A percentile compares a stretch with the other conserved stretches of the same genome.
phyloP scores from a whole-genome alignment of 768 basidiomycete genomes.

The Filobasidium floriforme region DNA sequence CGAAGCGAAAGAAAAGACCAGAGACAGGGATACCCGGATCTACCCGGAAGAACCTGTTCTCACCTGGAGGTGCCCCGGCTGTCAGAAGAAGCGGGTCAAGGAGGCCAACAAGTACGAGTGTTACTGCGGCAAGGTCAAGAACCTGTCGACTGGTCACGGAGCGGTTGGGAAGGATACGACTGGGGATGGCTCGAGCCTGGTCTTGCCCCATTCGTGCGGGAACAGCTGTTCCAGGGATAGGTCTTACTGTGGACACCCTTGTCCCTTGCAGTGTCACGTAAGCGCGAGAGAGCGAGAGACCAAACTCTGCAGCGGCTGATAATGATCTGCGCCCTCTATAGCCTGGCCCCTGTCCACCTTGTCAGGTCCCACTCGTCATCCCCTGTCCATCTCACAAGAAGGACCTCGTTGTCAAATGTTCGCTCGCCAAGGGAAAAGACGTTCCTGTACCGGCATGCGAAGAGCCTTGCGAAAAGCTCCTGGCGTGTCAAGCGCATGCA shows the following conservation, averaged over 20 bases:
- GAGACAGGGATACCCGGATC: constrained; percentile 17
- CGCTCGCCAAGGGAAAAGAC: constrained; percentile 32
- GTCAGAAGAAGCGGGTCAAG: constrained; percentile 66
- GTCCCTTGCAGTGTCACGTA: constrained; percentile 52
- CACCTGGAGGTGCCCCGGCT: constrained; percentile 84
- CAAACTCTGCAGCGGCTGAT: not conserved
- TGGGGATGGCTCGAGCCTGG: constrained; percentile 14
- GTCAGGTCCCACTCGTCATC: constrained; percentile 67
- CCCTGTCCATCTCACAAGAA: constrained; percentile 70
- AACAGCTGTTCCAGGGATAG: constrained; percentile 41
- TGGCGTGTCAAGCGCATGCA: constrained; percentile 50
- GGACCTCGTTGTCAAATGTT: constrained; percentile 49
- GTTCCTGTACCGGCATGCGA: constrained; percentile 36
- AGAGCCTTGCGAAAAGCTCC: constrained; percentile 55
- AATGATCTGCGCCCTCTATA: not conserved
- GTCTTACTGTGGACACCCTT: constrained; percentile 64
- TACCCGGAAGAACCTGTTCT: constrained; percentile 54
- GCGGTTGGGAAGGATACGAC: constrained; percentile 45
- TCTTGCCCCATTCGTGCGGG: constrained; percentile 46
- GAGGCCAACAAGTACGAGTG: constrained; percentile 63
- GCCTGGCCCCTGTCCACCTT: constrained; percentile 94
- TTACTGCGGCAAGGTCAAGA: constrained; percentile 68
- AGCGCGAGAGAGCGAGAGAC: not conserved
- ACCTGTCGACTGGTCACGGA: constrained; percentile 69
- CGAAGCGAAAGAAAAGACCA: constrained; percentile 63